phyloP scores from a whole-genome alignment of 345 rosid species.

The Eucalyptus guilfoylei region DNA sequence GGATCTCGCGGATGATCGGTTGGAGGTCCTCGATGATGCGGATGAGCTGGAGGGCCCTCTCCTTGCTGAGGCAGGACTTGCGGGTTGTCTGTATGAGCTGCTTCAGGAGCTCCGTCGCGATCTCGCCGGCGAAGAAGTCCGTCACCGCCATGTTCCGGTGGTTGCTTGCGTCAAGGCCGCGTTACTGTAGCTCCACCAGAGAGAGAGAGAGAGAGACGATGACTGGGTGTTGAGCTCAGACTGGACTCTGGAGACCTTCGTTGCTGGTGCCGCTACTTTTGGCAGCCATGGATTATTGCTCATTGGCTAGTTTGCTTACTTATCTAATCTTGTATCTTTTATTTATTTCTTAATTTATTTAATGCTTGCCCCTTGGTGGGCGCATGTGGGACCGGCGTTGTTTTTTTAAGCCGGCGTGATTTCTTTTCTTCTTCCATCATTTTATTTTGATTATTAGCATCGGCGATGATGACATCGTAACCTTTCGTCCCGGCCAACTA shows the following conservation, averaged over 20 bases:
- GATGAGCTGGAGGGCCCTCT: constrained; percentile 27
- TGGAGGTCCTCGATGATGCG: constrained; percentile 8
- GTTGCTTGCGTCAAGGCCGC: background rate
- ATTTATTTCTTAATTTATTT: background rate
- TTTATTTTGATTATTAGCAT: background rate
- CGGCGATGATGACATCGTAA: background rate
- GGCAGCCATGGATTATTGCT: background rate
- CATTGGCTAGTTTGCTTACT: background rate
- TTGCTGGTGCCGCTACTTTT: background rate
- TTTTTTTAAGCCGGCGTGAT: background rate
- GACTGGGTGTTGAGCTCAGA: background rate
- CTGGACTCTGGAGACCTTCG: background rate
- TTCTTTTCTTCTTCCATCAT: background rate
- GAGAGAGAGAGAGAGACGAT: background rate
- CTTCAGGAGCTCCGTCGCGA: constrained; percentile 49
- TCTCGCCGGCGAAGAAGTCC: constrained; percentile 63
- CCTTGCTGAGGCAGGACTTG: constrained; percentile 27
- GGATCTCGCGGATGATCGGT: constrained; percentile 55
- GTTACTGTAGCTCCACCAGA: background rate
- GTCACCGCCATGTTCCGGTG: constrained; percentile 29
- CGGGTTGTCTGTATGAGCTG: constrained; percentile 16
- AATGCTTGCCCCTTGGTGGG: background rate
- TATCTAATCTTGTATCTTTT: background rate
- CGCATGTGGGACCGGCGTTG: background rate
- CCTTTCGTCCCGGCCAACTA: background rate